Conservation (phyloP, 2,329 filamentous ascomycete genomes). For the Rosellinia necatrix region DNA sequence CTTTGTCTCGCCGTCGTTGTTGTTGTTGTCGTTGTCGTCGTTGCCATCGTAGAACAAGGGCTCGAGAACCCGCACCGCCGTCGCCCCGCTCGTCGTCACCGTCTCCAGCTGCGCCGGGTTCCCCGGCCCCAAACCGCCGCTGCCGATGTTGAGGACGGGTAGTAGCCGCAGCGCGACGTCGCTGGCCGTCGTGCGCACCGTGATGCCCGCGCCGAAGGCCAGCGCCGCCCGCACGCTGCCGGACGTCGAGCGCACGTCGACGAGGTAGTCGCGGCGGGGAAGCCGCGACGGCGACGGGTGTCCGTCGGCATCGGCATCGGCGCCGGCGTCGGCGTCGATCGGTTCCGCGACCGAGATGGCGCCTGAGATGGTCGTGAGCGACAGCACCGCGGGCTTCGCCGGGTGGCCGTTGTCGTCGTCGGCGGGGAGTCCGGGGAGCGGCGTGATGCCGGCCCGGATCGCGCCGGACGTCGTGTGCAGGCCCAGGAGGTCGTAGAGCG, state of each 20-base stretch:
- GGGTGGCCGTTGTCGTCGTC: slow-evolving; percentile 37
- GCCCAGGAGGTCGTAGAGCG: slow-evolving; percentile 54
- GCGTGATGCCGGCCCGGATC: slow-evolving; percentile 47
- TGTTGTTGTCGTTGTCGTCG: too few species aligned
- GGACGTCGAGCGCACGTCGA: slow-evolving; percentile 50
- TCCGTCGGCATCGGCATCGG: too few species aligned
- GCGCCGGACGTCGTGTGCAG: slow-evolving; percentile 52
- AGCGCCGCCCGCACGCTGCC: slow-evolving; percentile 49
- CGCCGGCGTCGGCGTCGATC: slow-evolving; percentile 37
- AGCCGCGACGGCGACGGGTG: too few species aligned
- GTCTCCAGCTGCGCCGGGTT: slow-evolving; percentile 45
- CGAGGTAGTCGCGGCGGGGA: slow-evolving; percentile 53
- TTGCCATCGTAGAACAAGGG: slow-evolving; percentile 48
- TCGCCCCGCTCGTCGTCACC: slow-evolving; percentile 50
- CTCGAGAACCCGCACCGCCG: slow-evolving; percentile 47
- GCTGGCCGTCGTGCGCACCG: slow-evolving; percentile 49
- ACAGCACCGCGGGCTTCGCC: slow-evolving; percentile 48
- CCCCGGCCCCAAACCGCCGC: slow-evolving; percentile 22
- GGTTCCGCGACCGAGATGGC: slow-evolving; percentile 48
- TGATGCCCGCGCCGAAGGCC: slow-evolving; percentile 45
- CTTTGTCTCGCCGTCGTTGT: too few species aligned
- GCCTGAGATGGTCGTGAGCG: slow-evolving; percentile 51
- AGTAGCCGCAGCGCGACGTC: slow-evolving; percentile 47
- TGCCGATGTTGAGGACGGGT: slow-evolving; percentile 47
- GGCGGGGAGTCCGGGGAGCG: too few species aligned